A percentile compares a stretch with the other conserved stretches of the same genome.
Conservation (phyloP, 306 rosid genomes). For the Fragaria iinumae region DNA sequence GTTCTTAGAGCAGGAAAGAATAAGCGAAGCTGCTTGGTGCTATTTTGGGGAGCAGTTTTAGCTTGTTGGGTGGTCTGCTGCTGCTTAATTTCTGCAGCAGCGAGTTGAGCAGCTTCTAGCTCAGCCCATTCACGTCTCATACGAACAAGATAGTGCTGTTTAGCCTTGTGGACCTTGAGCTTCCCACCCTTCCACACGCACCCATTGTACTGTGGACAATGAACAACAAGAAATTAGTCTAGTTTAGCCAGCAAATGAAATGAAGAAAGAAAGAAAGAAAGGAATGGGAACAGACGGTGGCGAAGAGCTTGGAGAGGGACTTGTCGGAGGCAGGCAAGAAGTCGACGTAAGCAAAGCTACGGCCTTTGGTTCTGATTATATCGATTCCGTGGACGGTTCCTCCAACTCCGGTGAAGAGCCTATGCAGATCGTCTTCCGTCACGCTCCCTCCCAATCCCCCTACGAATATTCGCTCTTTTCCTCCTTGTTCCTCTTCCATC, state of each 20-base stretch:
- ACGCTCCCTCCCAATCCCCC: conserved; percentile 72
- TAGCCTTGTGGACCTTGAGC: conserved; percentile 81
- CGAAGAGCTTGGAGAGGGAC: conserved; percentile 72
- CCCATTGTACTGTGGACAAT: conserved; percentile 68
- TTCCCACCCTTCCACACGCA: conserved; percentile 93
- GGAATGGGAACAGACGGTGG: conserved; percentile 39
- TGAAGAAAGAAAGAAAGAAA: neutral
- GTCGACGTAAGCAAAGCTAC: conserved; percentile 76
- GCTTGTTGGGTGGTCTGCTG: neutral
- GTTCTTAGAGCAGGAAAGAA: conserved; percentile 71
- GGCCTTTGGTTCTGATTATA: conserved; percentile 71
- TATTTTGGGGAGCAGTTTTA: conserved; percentile 22
- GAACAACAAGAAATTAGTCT: neutral
- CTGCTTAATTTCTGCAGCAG: neutral
- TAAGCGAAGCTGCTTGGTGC: conserved; percentile 40
- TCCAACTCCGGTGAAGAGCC: conserved; percentile 49
- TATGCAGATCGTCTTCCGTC: conserved; percentile 49
- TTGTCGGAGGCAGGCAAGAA: conserved; percentile 55
- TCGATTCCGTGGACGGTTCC: conserved; percentile 46
- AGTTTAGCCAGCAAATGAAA: too few species aligned
- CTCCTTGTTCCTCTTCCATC: conserved; percentile 9
- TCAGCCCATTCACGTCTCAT: conserved; percentile 66
- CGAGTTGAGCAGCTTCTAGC: conserved; percentile 25
- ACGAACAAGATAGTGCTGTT: conserved; percentile 61
- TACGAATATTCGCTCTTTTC: conserved; percentile 42